phyloP scores from a whole-genome alignment of 2,329 filamentous ascomycete genomes.

The Paecilomyces fulvus region DNA sequence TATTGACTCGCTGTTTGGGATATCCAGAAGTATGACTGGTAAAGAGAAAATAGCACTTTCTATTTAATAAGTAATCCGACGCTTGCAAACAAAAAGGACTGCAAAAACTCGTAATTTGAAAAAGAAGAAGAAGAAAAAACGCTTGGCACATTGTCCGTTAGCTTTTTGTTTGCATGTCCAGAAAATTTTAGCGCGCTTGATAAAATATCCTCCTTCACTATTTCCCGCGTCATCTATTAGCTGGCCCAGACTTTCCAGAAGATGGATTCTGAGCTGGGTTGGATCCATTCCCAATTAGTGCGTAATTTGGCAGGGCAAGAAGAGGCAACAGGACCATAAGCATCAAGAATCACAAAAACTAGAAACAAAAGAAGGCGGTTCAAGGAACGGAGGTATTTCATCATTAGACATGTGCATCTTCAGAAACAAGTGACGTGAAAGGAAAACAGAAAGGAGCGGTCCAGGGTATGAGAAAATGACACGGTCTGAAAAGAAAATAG shows the following conservation, averaged over 20 bases:
- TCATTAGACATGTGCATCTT: not conserved
- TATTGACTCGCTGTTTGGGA: not conserved
- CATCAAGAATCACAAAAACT: not conserved
- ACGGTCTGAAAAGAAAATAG: not conserved
- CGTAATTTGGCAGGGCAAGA: not conserved
- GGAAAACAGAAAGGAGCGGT: not conserved
- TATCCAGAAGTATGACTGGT: not conserved
- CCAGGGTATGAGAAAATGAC: not conserved
- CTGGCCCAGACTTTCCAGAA: not conserved
- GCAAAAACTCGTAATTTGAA: not conserved
- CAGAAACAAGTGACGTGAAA: not conserved
- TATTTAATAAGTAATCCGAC: too few relatives aligned
- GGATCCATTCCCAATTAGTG: not conserved
- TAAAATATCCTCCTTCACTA: not conserved
- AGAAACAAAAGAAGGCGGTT: not conserved
- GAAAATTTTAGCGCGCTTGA: not conserved
- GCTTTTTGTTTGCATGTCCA: not conserved
- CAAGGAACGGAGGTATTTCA: not conserved
- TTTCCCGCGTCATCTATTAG: not conserved
- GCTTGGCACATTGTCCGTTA: not conserved
- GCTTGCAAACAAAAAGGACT: not conserved
- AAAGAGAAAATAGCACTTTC: constrained; percentile 4
- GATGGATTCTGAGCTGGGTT: not conserved
- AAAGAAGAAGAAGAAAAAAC: not conserved
- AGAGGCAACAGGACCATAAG: not conserved